Conservation (phyloP, 441 rosid species). For the Erysimum cheiri region DNA sequence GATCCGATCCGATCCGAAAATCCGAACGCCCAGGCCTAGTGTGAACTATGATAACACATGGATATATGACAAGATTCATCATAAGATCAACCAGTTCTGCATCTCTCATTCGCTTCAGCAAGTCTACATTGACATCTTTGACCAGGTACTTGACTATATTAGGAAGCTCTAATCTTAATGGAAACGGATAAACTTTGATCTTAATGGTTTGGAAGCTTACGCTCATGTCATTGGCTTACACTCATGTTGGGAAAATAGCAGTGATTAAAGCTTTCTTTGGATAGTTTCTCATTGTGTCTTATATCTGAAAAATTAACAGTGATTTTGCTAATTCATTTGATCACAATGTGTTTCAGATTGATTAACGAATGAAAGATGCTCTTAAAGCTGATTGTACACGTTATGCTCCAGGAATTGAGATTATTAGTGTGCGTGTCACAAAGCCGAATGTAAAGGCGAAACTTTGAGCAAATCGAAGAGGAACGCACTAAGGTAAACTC, state of each 20-base stretch:
- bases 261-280: not conserved
- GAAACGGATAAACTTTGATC: not conserved
- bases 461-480: conserved; percentile 95
- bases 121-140: conserved; percentile 94
- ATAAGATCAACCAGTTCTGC: conserved; percentile 97
- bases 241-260: too few species aligned
- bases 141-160: conserved; percentile 62
- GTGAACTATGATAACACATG: conserved; percentile 88
- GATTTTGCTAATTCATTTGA: not conserved
- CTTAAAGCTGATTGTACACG: conserved; percentile 90
- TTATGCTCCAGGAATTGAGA: conserved; percentile 87
- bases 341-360: conserved; percentile 59
- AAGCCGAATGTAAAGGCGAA: conserved; percentile 76
- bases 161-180: not conserved
- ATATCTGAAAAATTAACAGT: not conserved
- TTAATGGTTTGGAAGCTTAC: not conserved
- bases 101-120: conserved; percentile 92
- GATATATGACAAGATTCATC: conserved; percentile 98
- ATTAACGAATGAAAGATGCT: conserved; percentile 96
- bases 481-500: conserved; percentile 83
- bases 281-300: not conserved
- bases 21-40: too few species aligned
- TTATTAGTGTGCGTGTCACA: conserved; percentile 86
- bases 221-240: not conserved
- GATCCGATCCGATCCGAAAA: too few species aligned